Conservation (phyloP, 352 stramenopile genomes). For the Pseudoperonospora humuli region DNA sequence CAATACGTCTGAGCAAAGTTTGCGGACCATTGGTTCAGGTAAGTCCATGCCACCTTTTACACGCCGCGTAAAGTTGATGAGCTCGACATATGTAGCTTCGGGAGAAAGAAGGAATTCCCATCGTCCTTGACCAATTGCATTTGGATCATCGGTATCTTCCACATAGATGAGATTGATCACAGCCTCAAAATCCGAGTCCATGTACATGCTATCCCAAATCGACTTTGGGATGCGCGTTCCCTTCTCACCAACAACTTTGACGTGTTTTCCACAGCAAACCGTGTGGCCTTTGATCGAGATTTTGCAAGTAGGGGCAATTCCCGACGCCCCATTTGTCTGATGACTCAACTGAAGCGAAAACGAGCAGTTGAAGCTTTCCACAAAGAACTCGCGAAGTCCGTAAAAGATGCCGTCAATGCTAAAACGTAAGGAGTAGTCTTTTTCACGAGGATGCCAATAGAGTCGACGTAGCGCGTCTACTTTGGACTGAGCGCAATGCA, state of each 20-base stretch:
- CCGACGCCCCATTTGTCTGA: conserved; percentile 55
- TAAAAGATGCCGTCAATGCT: conserved; percentile 79
- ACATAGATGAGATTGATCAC: too few species aligned
- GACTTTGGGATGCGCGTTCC: too few species aligned
- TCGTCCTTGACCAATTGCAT: too few species aligned
- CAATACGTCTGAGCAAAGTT: conserved; percentile 58
- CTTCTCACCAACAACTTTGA: too few species aligned
- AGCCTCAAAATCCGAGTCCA: too few species aligned
- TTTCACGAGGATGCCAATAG: conserved; percentile 67
- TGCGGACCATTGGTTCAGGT: conserved; percentile 58
- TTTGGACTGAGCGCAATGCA: conserved; percentile 61
- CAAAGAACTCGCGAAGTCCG: conserved; percentile 57
- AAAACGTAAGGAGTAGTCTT: conserved; percentile 66
- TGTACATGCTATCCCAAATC: too few species aligned
- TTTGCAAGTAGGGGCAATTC: conserved; percentile 61
- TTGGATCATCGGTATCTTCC: too few species aligned
- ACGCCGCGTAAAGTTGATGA: conserved; percentile 57
- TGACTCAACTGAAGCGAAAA: conserved; percentile 61
- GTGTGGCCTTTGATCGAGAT: conserved; percentile 54
- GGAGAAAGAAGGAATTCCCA: too few species aligned
- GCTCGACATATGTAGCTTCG: too few species aligned
- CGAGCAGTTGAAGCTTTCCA: conserved; percentile 52
- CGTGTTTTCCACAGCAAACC: conserved; percentile 61
- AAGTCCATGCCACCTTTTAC: conserved; percentile 65
- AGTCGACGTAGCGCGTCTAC: conserved; percentile 55